Percentiles rank a stretch among this genome's conserved stretches.
phyloP scores from a whole-genome alignment of 2,329 filamentous ascomycete species.

The Cordyceps sp. region DNA sequence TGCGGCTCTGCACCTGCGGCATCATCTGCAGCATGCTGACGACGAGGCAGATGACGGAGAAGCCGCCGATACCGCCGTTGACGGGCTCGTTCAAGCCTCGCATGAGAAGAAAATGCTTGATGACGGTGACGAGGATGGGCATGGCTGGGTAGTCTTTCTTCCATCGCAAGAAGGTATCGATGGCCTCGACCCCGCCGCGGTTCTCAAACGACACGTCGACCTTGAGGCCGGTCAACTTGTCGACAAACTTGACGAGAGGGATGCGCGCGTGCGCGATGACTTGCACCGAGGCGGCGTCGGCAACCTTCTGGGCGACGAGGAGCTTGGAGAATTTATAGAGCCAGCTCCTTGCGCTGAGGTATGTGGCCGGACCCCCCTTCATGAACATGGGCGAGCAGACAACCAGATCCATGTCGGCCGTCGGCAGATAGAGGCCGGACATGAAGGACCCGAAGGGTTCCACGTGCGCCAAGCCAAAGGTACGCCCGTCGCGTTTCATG shows the following conservation, averaged over 20 bases:
- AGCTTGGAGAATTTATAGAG: slow-evolving; percentile 47
- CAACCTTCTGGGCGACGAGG: slow-evolving; percentile 38
- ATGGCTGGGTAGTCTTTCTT: slow-evolving; percentile 65
- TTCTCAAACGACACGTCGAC: slow-evolving; percentile 96
- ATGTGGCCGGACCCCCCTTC: slow-evolving; percentile 29
- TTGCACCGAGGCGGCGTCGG: slow-evolving; percentile 40
- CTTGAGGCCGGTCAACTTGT: slow-evolving; percentile 59
- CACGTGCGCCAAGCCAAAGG: slow-evolving; percentile 46
- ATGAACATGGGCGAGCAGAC: slow-evolving; percentile 47
- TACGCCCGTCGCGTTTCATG: slow-evolving; percentile 30
- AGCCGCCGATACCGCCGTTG: slow-evolving; percentile 81
- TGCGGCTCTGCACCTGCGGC: slow-evolving; percentile 49
- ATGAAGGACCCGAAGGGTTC: slow-evolving; percentile 86
- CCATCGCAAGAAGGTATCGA: slow-evolving; percentile 69
- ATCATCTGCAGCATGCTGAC: slow-evolving; percentile 74
- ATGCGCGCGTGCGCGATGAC: slow-evolving; percentile 66
- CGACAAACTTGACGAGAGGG: slow-evolving; percentile 82
- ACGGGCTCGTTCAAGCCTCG: slow-evolving; percentile 82
- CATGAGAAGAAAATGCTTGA: slow-evolving; percentile 90
- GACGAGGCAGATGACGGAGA: slow-evolving; percentile 85
- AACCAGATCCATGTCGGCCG: slow-evolving; percentile 89
- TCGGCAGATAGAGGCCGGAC: slow-evolving; percentile 53
- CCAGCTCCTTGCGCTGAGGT: slow-evolving; percentile 31
- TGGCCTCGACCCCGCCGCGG: slow-evolving; percentile 60
- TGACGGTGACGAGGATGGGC: slow-evolving; percentile 68